Conservation (phyloP, 371 early-diverging fungal genomes). For the Mucor sp. region DNA sequence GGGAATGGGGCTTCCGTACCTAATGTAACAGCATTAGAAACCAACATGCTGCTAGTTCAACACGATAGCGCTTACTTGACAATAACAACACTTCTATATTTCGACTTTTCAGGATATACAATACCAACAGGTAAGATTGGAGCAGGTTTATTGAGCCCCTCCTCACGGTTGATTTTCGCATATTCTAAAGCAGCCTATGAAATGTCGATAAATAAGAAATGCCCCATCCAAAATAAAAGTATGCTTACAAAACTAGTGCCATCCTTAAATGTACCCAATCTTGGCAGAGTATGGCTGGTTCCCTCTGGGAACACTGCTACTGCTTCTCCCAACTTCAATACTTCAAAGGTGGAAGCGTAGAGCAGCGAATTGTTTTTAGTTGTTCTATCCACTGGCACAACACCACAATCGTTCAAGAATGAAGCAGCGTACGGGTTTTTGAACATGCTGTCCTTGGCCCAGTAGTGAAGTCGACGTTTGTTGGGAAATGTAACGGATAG, state of each 20-base stretch:
- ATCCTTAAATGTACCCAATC: slow-evolving; percentile 47
- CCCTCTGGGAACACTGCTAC: slow-evolving; percentile 66
- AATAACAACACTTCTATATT: slow-evolving; percentile 57
- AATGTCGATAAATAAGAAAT: neutral
- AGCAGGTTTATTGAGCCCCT: slow-evolving; percentile 30
- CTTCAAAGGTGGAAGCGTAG: slow-evolving; percentile 53
- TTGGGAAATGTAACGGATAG: slow-evolving; percentile 51
- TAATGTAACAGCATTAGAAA: neutral
- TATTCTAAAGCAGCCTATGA: slow-evolving; percentile 54
- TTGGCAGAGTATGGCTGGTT: slow-evolving; percentile 53
- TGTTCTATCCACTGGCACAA: slow-evolving; percentile 59
- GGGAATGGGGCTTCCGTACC: slow-evolving; percentile 57
- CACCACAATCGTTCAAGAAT: slow-evolving; percentile 52
- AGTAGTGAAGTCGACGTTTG: slow-evolving; percentile 54
- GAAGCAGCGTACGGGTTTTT: slow-evolving; percentile 37
- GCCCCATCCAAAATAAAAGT: neutral
- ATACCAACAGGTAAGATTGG: slow-evolving; percentile 56
- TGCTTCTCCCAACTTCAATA: slow-evolving; percentile 49
- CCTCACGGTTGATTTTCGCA: slow-evolving; percentile 40
- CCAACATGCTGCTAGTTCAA: neutral
- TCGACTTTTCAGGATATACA: slow-evolving; percentile 59
- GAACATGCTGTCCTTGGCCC: slow-evolving; percentile 63
- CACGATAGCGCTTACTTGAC: slow-evolving; percentile 38
- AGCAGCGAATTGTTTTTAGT: slow-evolving; percentile 54
- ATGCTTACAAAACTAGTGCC: slow-evolving; percentile 51